These are phyloP conservation scores for Symbiotaphrina buchneri DNA, from an alignment of 495 filamentous ascomycete genomes.

Conservation along the genomic window DNA sequence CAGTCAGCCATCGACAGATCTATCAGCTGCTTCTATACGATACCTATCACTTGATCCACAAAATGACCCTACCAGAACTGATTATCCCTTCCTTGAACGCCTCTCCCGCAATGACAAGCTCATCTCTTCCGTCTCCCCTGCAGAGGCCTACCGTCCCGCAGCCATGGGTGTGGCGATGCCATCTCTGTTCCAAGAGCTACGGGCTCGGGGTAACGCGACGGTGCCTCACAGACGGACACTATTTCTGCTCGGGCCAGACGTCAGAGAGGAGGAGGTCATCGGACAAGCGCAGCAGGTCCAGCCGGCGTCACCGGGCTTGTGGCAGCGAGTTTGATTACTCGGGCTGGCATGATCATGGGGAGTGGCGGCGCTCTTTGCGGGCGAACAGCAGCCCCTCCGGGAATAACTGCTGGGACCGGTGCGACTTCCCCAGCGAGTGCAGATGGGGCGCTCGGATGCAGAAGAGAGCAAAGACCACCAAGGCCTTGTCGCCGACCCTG, in stretches of 20 bases:
- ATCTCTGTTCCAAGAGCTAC: conserved; percentile 3
- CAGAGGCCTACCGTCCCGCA: too few relatives aligned
- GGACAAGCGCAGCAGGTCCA: background rate
- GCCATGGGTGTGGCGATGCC: conserved; percentile 5
- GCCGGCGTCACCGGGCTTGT: background rate
- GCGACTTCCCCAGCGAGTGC: conserved; percentile 5
- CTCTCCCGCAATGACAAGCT: too few relatives aligned
- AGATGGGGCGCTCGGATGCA: conserved; percentile 2
- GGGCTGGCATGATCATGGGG: conserved; percentile 2
- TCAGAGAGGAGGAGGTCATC: too few relatives aligned
- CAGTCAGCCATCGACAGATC: too few relatives aligned
- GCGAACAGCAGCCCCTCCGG: background rate
- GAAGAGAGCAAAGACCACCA: background rate
- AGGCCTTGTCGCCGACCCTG: background rate
- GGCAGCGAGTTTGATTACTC: conserved; percentile 4
- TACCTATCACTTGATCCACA: too few relatives aligned
- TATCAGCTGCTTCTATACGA: too few relatives aligned
- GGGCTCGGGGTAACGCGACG: conserved; percentile 4
- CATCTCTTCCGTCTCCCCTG: too few relatives aligned
- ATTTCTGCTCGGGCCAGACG: conserved; percentile 5
- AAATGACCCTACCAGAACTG: too few relatives aligned
- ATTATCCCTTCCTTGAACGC: too few relatives aligned
- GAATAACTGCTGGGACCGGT: conserved; percentile 3
- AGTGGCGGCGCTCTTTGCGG: conserved; percentile 2
- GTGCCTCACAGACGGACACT: conserved; percentile 5